Percentiles rank a stretch among this genome's conserved stretches.
phyloP scores from a whole-genome alignment of 805 yeast species.

The Candida ascalaphidarum region DNA sequence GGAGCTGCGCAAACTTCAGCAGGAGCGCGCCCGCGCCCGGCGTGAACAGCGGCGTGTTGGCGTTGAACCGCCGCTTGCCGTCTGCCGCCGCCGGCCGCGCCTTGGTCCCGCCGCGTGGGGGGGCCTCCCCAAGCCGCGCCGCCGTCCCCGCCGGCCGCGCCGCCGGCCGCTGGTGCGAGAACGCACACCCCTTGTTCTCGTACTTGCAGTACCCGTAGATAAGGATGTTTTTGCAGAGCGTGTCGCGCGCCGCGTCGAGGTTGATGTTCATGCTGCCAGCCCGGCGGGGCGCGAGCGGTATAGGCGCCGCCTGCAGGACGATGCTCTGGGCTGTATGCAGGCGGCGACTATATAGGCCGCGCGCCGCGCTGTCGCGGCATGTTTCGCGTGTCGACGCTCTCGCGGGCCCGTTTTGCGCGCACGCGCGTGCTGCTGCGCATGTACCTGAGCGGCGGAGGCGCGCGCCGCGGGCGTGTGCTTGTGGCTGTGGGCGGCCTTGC shows the following conservation, averaged over 20 bases:
- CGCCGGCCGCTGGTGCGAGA: constrained; percentile 39
- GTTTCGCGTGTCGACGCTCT: too few species aligned
- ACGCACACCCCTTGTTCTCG: constrained; percentile 81
- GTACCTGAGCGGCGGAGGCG: too few species aligned
- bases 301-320: neutral
- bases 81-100: constrained; percentile 3
- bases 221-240: constrained; percentile 75
- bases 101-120: constrained; percentile 13
- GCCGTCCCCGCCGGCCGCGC: constrained; percentile 1
- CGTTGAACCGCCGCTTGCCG: constrained; percentile 22
- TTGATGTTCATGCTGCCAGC: constrained; percentile 21
- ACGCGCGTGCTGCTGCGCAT: too few species aligned
- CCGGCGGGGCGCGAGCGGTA: neutral
- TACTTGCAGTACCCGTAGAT: constrained; percentile 85
- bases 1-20: constrained; percentile 34
- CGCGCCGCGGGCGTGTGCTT: constrained; percentile 16
- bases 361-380: too few species aligned
- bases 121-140: constrained; percentile 13
- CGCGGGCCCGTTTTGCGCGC: too few species aligned
- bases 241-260: constrained; percentile 56
- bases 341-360: too few species aligned
- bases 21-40: constrained; percentile 23
- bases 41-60: constrained; percentile 36
- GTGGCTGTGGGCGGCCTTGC: constrained; percentile 37
- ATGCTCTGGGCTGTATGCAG: neutral